Percentiles rank a stretch among this genome's conserved stretches.
phyloP scores from a whole-genome alignment of 768 basidiomycete species.

The Macrolepiota fuliginosa region DNA sequence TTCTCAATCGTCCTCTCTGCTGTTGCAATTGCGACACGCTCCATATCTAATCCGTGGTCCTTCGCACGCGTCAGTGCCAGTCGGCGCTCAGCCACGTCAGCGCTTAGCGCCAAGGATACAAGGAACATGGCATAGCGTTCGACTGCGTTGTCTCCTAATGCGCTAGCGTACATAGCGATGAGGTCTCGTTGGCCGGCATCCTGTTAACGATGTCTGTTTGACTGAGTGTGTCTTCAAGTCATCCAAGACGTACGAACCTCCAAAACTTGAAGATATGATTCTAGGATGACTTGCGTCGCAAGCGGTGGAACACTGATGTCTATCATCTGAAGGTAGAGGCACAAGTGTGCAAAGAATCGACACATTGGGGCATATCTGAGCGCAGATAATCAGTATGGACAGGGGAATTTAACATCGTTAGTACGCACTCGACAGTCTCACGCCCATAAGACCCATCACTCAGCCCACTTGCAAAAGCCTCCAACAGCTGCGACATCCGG shows the following conservation, averaged over 20 bases:
- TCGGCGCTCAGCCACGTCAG: conserved; percentile 62
- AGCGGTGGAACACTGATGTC: conserved; percentile 69
- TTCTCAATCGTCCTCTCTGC: conserved; percentile 77
- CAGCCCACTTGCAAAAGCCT: conserved; percentile 62
- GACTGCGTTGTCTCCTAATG: conserved; percentile 86
- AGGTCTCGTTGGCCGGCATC: conserved; percentile 77
- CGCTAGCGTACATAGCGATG: conserved; percentile 92
- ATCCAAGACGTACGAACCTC: conserved; percentile 48
- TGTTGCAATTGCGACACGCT: conserved; percentile 74
- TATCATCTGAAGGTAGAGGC: conserved; percentile 84
- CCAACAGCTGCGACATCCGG: conserved; percentile 63
- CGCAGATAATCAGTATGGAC: not conserved
- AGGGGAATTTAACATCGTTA: not conserved
- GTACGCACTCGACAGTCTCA: conserved; percentile 54
- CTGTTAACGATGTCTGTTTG: conserved; percentile 28
- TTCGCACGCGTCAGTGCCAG: conserved; percentile 71
- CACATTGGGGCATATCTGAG: conserved; percentile 35
- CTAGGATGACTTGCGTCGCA: conserved; percentile 78
- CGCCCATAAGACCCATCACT: conserved; percentile 46
- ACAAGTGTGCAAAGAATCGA: conserved; percentile 93
- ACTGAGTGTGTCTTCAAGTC: not conserved
- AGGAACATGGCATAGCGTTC: conserved; percentile 92
- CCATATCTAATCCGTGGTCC: conserved; percentile 83
- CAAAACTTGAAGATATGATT: conserved; percentile 85
- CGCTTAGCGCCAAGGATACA: conserved; percentile 65